phyloP scores from a whole-genome alignment of 2,329 filamentous ascomycete genomes.

The Ophiocordyceps camponoti-saundersi region DNA sequence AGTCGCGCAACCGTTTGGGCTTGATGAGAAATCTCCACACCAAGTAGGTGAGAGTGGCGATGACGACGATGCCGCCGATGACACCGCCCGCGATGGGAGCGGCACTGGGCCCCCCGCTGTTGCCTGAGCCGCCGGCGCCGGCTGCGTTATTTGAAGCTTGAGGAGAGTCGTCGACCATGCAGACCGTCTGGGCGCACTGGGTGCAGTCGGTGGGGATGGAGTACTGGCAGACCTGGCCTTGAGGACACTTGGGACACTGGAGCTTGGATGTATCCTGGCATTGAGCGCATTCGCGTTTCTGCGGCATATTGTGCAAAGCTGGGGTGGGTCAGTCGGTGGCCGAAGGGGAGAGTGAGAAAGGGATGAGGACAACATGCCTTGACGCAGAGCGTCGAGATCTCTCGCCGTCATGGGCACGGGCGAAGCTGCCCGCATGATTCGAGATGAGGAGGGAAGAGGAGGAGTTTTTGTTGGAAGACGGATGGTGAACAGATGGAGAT shows the following conservation, averaged over 20 bases:
- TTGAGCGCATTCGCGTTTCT: slow-evolving; percentile 23
- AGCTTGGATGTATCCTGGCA: slow-evolving; percentile 25
- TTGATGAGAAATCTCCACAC: slow-evolving; percentile 83
- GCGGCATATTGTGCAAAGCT: neutral
- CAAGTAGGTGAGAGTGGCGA: slow-evolving; percentile 61
- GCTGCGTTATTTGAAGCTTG: slow-evolving; percentile 2
- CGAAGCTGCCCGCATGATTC: neutral
- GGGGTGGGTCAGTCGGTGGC: neutral
- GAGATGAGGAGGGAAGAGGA: neutral
- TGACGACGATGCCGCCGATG: slow-evolving; percentile 60
- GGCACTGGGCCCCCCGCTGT: slow-evolving; percentile 40
- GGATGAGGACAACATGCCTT: neutral
- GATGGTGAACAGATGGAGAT: neutral
- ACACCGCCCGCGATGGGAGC: slow-evolving; percentile 88
- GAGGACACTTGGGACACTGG: slow-evolving; percentile 26
- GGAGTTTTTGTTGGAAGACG: neutral
- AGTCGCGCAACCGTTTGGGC: slow-evolving; percentile 48
- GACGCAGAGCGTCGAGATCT: neutral
- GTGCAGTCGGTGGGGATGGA: slow-evolving; percentile 26
- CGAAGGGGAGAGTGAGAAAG: neutral
- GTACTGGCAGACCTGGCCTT: slow-evolving; percentile 25
- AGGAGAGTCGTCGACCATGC: slow-evolving; percentile 15
- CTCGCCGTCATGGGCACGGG: neutral
- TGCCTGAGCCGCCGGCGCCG: slow-evolving; percentile 3
- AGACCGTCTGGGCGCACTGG: slow-evolving; percentile 29